These are phyloP conservation scores for Boletus pseudo-olivaceus DNA, from an alignment of 768 basidiomycete species.

Conservation along the genomic window DNA sequence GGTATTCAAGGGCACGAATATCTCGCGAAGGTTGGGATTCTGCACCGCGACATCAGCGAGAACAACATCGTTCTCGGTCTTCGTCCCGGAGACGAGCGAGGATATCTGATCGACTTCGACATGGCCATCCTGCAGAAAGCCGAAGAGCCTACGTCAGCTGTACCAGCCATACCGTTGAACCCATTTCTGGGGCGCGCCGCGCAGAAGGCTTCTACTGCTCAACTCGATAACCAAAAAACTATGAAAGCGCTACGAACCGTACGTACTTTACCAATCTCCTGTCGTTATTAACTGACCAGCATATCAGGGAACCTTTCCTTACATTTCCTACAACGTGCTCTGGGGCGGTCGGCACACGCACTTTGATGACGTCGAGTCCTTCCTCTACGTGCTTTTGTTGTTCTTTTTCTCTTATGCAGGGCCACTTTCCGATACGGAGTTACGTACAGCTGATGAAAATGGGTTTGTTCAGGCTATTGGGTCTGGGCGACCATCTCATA, in stretches of 20 bases:
- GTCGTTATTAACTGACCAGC: neutral
- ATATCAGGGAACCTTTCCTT: neutral
- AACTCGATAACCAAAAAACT: neutral
- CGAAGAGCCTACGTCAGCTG: neutral
- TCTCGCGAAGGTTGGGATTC: neutral
- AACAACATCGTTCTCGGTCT: slow-evolving; percentile 17
- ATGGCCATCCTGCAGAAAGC: neutral
- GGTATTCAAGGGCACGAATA: too few relatives aligned
- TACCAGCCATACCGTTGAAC: neutral
- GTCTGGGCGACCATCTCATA: neutral
- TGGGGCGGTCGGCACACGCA: neutral
- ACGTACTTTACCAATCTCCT: neutral
- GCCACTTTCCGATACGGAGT: neutral
- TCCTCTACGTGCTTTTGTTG: slow-evolving; percentile 14
- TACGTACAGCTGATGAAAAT: neutral
- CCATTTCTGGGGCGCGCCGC: neutral
- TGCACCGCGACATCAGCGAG: slow-evolving; percentile 25
- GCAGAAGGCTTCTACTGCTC: neutral
- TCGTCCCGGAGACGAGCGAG: slow-evolving; percentile 10
- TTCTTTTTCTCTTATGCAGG: slow-evolving; percentile 9
- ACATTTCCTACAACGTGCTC: neutral
- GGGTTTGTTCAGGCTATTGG: slow-evolving; percentile 2
- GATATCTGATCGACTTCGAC: slow-evolving; percentile 31
- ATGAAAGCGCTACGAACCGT: neutral
- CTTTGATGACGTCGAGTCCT: slow-evolving; percentile 15